Evolutionary conservation across 495 filamentous ascomycete genomes (phyloP).

Genomic region (Penicillium antarcticum): DNA sequence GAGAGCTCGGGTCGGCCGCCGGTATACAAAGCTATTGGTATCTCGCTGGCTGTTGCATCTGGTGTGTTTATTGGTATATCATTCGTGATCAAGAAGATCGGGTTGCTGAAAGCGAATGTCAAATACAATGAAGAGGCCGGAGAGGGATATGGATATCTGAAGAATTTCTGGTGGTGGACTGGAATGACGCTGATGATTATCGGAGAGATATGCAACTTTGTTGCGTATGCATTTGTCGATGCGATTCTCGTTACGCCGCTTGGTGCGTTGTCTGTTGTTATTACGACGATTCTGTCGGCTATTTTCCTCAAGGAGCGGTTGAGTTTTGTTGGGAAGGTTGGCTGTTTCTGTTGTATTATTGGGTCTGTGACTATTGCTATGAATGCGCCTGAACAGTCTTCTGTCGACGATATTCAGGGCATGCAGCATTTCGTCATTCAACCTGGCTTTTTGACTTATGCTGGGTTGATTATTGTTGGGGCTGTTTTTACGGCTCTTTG

Average conservation of each 20-base stretch:
- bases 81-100: slow-evolving; percentile 93
- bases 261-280: slow-evolving; percentile 91
- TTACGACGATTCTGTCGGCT: slow-evolving; percentile 88
- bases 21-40: slow-evolving; percentile 82
- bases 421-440: slow-evolving; percentile 87
- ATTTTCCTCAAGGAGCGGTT: slow-evolving; percentile 96
- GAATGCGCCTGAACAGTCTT: slow-evolving; percentile 84
- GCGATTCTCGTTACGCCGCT: slow-evolving; percentile 94
- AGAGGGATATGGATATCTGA: slow-evolving; percentile 96
- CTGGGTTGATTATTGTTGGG: slow-evolving; percentile 77
- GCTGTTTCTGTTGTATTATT: slow-evolving; percentile 92
- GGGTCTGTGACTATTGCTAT: slow-evolving; percentile 90
- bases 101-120: slow-evolving; percentile 84
- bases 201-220: slow-evolving; percentile 96
- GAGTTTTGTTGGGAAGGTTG: slow-evolving; percentile 93
- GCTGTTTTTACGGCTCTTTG: slow-evolving; percentile 72
- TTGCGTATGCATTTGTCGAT: slow-evolving; percentile 95
- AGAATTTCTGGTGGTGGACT: slow-evolving; percentile 92
- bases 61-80: slow-evolving; percentile 93
- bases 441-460: slow-evolving; percentile 82
- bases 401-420: slow-evolving; percentile 84
- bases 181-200: slow-evolving; percentile 98
- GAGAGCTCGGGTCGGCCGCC: slow-evolving; percentile 47
- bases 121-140: slow-evolving; percentile 97
- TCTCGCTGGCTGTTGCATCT: slow-evolving; percentile 81